phyloP scores from a whole-genome alignment of 352 stramenopile genomes.

The Pythium graminicola region DNA sequence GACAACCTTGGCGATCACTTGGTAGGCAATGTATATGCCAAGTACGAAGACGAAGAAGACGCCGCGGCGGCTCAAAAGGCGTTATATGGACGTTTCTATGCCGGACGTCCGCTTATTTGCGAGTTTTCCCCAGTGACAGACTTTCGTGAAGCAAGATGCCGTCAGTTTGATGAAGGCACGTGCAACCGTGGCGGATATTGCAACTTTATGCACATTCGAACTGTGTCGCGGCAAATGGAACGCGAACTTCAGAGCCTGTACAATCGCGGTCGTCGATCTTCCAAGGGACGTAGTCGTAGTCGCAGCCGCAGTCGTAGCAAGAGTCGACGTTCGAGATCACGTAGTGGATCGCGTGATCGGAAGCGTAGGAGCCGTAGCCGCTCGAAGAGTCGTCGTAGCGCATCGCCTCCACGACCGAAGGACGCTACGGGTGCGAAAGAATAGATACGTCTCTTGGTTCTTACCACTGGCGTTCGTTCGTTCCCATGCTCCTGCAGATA shows the following conservation, averaged over 20 bases:
- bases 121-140: slow-evolving; percentile 99
- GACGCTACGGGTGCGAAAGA: slow-evolving; percentile 14
- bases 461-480: neutral
- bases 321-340: slow-evolving; percentile 40
- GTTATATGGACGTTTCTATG: slow-evolving; percentile 97
- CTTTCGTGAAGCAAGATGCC: slow-evolving; percentile 96
- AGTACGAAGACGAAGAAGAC: slow-evolving; percentile 98
- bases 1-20: slow-evolving; percentile 99
- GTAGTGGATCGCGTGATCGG: slow-evolving; percentile 35
- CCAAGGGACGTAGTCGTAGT: slow-evolving; percentile 42
- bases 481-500: neutral
- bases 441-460: slow-evolving; percentile 10
- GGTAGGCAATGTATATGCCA: slow-evolving; percentile 99
- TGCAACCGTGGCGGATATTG: slow-evolving; percentile 97
- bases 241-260: slow-evolving; percentile 82
- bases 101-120: slow-evolving; percentile 91
- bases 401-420: slow-evolving; percentile 22
- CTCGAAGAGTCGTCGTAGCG: slow-evolving; percentile 36
- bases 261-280: slow-evolving; percentile 56
- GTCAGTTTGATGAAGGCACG: slow-evolving; percentile 97
- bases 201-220: slow-evolving; percentile 99
- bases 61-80: slow-evolving; percentile 93
- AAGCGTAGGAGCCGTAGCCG: slow-evolving; percentile 37
- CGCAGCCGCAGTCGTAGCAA: slow-evolving; percentile 34
- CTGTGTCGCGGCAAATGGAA: slow-evolving; percentile 77